phyloP scores from a whole-genome alignment of 2,329 filamentous ascomycete species.

The Calonectria fujianensis region DNA sequence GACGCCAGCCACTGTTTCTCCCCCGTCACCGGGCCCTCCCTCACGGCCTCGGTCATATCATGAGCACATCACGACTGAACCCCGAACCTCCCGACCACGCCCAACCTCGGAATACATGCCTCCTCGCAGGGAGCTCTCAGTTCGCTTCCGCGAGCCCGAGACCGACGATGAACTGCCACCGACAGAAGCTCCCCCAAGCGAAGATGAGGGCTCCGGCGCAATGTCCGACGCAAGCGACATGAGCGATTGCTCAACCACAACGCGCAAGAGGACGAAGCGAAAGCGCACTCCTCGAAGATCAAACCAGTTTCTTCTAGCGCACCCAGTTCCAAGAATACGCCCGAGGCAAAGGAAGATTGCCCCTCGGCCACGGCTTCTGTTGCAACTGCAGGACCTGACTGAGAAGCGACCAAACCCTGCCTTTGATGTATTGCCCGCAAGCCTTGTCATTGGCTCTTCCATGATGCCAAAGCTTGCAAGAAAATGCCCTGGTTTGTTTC shows the following conservation, averaged over 20 bases:
- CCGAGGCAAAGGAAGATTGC: constrained; percentile 79
- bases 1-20: constrained; percentile 39
- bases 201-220: constrained; percentile 68
- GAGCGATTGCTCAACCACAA: constrained; percentile 67
- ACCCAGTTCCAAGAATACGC: constrained; percentile 76
- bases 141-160: constrained; percentile 66
- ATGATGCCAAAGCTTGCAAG: constrained; percentile 76
- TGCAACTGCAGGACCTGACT: constrained; percentile 82
- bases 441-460: constrained; percentile 72
- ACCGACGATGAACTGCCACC: constrained; percentile 54
- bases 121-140: constrained; percentile 64
- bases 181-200: constrained; percentile 59
- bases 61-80: constrained; percentile 49
- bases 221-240: constrained; percentile 66
- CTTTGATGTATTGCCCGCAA: constrained; percentile 84
- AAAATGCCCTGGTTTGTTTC: constrained; percentile 78
- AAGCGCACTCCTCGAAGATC: constrained; percentile 72
- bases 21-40: constrained; percentile 38
- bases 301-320: constrained; percentile 80
- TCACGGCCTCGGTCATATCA: constrained; percentile 53
- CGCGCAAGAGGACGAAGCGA: constrained; percentile 61
- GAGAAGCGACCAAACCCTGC: constrained; percentile 79
- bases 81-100: constrained; percentile 52
- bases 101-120: constrained; percentile 63
- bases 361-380: constrained; percentile 79